phyloP scores from a whole-genome alignment of 1,139 yeast genomes.

The Kodamaea anthophila region DNA sequence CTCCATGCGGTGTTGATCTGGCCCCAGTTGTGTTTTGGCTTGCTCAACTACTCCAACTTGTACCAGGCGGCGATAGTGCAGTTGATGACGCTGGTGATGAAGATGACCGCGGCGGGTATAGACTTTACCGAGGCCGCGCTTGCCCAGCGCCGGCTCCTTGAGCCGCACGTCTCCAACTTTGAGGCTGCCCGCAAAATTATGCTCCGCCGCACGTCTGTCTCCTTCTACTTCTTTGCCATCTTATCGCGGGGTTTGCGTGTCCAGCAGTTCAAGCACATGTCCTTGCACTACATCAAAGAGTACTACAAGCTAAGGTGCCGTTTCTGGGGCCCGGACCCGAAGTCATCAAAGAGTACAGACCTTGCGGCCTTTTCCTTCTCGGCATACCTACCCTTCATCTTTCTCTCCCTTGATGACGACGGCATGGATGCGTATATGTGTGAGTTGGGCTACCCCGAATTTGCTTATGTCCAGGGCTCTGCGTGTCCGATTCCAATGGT shows the following conservation, averaged over 20 bases:
- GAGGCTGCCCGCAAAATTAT: slow-evolving; percentile 42
- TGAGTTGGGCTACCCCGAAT: slow-evolving; percentile 35
- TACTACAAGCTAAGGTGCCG: slow-evolving; percentile 46
- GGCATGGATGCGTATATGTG: slow-evolving; percentile 42
- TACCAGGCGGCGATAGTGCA: slow-evolving; percentile 55
- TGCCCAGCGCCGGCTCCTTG: slow-evolving; percentile 33
- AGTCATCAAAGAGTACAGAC: slow-evolving; percentile 1
- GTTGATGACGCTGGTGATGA: slow-evolving; percentile 23
- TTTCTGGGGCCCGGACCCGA: slow-evolving; percentile 6
- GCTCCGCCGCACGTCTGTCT: slow-evolving; percentile 45
- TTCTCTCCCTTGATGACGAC: slow-evolving; percentile 42
- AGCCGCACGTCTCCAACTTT: slow-evolving; percentile 35
- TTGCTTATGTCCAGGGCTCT: slow-evolving; percentile 21
- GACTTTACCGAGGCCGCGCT: slow-evolving; percentile 29
- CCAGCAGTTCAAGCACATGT: slow-evolving; percentile 54
- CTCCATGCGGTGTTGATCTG: slow-evolving; percentile 60
- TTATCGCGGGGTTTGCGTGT: slow-evolving; percentile 59
- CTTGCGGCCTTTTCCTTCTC: slow-evolving; percentile 5
- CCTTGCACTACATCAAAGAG: slow-evolving; percentile 46
- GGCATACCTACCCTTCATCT: slow-evolving; percentile 52
- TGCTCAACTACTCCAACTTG: slow-evolving; percentile 28
- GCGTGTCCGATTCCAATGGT: slow-evolving; percentile 42
- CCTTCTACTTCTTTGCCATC: slow-evolving; percentile 46
- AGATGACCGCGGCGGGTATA: slow-evolving; percentile 19
- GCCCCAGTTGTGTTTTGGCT: slow-evolving; percentile 44